Conservation (phyloP, 176 grass and related monocot genomes). For the Oryza brachyantha region DNA sequence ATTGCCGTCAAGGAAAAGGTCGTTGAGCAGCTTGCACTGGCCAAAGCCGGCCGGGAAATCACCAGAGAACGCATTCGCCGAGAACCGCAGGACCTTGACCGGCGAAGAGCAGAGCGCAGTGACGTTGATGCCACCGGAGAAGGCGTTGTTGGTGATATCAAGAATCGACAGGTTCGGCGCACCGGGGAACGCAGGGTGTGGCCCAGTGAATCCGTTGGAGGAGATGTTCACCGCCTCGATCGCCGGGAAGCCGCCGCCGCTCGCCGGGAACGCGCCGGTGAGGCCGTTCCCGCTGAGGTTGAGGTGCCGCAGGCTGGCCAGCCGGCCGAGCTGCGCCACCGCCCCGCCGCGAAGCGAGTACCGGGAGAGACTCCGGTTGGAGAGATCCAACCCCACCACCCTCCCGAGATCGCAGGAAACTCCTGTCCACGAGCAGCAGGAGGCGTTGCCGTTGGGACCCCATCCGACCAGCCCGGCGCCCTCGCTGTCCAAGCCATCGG, state of each 20-base stretch:
- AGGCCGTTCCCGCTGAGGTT: constrained; percentile 59
- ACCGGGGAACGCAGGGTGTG: constrained; percentile 23
- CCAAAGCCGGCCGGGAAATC: background rate
- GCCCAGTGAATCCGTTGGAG: constrained; percentile 47
- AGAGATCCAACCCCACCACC: constrained; percentile 53
- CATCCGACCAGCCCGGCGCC: constrained; percentile 33
- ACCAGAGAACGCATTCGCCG: constrained; percentile 33
- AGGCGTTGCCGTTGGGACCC: constrained; percentile 14
- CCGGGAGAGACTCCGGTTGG: constrained; percentile 37
- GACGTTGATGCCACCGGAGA: constrained; percentile 33
- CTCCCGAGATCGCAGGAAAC: constrained; percentile 36
- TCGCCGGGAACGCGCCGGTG: background rate
- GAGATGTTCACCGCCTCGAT: constrained; percentile 54
- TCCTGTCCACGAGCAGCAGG: constrained; percentile 65
- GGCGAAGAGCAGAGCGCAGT: background rate
- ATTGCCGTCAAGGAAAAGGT: constrained; percentile 42
- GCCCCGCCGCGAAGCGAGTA: constrained; percentile 38
- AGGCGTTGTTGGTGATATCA: constrained; percentile 39
- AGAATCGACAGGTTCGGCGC: constrained; percentile 37
- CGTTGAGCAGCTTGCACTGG: constrained; percentile 34
- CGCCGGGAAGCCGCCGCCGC: constrained; percentile 21
- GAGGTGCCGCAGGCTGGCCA: constrained; percentile 34
- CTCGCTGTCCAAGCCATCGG: constrained; percentile 16
- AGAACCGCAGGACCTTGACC: constrained; percentile 35
- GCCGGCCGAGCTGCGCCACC: background rate